Evolutionary conservation across 2,329 filamentous ascomycete genomes (phyloP).

Genomic region (Fusarium tupiense): DNA sequence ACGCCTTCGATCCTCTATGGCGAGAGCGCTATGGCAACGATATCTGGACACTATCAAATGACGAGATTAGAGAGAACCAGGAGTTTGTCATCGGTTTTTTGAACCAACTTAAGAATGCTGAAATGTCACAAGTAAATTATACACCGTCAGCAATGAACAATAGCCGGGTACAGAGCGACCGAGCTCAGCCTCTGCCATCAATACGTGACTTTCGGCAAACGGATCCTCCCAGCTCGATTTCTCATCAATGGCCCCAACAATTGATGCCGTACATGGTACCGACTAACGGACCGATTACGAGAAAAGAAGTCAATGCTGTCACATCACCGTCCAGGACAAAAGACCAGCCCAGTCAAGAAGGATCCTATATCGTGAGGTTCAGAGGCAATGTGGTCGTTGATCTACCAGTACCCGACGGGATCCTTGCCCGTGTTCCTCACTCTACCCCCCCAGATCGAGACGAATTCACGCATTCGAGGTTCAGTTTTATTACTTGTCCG

Average conservation of each 20-base stretch:
- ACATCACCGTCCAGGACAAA: accelerated
- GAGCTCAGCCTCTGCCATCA: neutral
- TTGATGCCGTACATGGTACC: neutral
- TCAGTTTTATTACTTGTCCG: neutral
- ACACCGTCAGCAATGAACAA: neutral
- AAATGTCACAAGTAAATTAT: neutral
- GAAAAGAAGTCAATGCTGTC: no score
- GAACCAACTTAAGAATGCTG: neutral
- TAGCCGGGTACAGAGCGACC: neutral
- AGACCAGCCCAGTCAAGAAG: accelerated
- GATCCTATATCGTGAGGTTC: accelerated
- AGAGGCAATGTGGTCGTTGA: neutral
- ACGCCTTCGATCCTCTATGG: neutral
- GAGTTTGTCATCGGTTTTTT: neutral
- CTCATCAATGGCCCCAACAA: neutral
- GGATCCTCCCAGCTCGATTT: neutral
- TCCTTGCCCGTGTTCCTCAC: neutral
- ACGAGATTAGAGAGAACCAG: neutral
- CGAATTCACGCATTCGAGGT: neutral
- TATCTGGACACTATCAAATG: neutral
- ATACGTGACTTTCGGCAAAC: neutral
- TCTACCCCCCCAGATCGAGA: neutral
- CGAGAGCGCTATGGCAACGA: neutral
- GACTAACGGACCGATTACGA: no score
- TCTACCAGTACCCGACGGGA: neutral